Evolutionary conservation across 306 rosid genomes (phyloP).

Genomic region (Glycine latifolia): DNA sequence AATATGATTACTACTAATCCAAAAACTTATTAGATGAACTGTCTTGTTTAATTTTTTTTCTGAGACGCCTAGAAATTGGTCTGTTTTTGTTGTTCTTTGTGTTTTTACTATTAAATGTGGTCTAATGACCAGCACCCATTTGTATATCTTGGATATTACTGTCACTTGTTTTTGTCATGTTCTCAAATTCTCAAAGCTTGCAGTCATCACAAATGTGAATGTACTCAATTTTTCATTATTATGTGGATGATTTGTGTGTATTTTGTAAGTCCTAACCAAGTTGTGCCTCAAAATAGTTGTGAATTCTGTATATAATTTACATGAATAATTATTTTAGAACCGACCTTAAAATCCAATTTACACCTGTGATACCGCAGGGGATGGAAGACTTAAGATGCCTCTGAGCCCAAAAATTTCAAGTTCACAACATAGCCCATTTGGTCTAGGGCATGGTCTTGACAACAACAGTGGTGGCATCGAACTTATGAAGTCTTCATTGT

Average conservation of each 20-base stretch:
- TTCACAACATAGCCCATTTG: conserved; percentile 66
- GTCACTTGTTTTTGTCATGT: conserved; percentile 16
- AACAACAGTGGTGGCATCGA: conserved; percentile 66
- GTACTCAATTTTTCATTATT: conserved; percentile 13
- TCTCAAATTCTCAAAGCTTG: conserved; percentile 33
- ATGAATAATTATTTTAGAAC: conserved; percentile 24
- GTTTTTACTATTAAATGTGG: conserved; percentile 13
- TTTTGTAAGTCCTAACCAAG: not conserved
- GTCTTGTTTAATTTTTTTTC: conserved; percentile 1
- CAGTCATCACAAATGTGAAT: not conserved
- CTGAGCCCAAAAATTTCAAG: conserved; percentile 83
- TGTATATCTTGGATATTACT: not conserved
- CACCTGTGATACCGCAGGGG: conserved; percentile 60
- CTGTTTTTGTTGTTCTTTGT: conserved; percentile 3
- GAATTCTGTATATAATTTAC: not conserved
- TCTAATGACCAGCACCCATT: not conserved
- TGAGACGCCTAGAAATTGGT: conserved; percentile 17
- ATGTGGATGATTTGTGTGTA: conserved; percentile 2
- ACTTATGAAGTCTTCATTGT: conserved; percentile 71
- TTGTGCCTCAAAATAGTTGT: conserved; percentile 3
- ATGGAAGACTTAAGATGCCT: conserved; percentile 90
- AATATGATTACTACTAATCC: conserved; percentile 32
- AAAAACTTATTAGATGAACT: conserved; percentile 15
- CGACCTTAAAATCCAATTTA: conserved; percentile 34
- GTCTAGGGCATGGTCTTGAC: conserved; percentile 56